A percentile compares a stretch with the other conserved stretches of the same genome.
These are phyloP conservation scores for Agrocybe chaxingu DNA, from an alignment of 768 basidiomycete genomes.

Conservation along the genomic window DNA sequence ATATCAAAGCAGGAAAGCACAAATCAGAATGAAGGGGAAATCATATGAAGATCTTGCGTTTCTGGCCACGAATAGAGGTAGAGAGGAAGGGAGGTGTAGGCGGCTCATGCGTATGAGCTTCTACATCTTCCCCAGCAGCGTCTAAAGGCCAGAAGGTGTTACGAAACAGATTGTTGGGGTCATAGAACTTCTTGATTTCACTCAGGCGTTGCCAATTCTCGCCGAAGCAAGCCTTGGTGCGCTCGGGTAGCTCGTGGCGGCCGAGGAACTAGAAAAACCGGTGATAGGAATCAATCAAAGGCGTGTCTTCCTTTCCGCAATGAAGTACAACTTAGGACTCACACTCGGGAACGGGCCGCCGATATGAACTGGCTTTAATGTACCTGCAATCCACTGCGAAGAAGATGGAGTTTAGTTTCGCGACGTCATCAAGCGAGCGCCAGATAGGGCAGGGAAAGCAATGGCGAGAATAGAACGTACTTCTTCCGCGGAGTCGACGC, in stretches of 20 bases:
- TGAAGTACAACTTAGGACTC: constrained; percentile 19
- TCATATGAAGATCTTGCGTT: constrained; percentile 15
- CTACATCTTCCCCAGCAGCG: constrained; percentile 49
- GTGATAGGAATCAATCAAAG: constrained; percentile 8
- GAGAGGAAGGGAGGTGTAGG: constrained; percentile 37
- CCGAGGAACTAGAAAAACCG: constrained; percentile 61
- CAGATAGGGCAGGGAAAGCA: neutral
- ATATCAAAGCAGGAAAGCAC: neutral
- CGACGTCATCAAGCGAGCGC: too few relatives aligned
- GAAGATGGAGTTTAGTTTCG: constrained; percentile 5
- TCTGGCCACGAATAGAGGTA: constrained; percentile 21
- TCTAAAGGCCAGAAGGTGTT: constrained; percentile 82
- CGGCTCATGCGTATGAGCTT: constrained; percentile 62
- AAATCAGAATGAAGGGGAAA: neutral
- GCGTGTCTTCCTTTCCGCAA: neutral
- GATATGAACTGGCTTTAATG: constrained; percentile 64
- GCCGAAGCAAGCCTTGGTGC: constrained; percentile 68
- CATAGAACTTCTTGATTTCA: constrained; percentile 71
- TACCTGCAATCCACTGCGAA: constrained; percentile 73
- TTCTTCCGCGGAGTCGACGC: constrained; percentile 79
- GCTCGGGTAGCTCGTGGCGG: constrained; percentile 59
- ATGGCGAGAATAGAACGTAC: constrained; percentile 31
- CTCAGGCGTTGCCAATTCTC: constrained; percentile 70
- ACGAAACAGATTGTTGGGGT: constrained; percentile 72
- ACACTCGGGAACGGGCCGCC: constrained; percentile 88